Conservation (phyloP, 2,329 filamentous ascomycete species). For the Aspergillus oerlinghausenensis region DNA sequence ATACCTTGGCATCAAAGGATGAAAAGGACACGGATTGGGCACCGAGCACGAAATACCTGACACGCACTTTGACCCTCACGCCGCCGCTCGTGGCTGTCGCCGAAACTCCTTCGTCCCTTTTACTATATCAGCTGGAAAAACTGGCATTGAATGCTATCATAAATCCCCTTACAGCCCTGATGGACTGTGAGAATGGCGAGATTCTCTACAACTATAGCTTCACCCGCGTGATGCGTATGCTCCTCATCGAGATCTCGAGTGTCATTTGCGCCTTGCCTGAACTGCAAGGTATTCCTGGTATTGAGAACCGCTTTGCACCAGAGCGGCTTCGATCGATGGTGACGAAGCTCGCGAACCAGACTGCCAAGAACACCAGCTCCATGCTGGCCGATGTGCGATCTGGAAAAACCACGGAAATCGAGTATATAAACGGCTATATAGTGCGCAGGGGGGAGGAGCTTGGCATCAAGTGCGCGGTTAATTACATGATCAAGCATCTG, state of each 20-base stretch:
- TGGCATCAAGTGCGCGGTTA: constrained; percentile 67
- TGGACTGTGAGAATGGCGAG: constrained; percentile 70
- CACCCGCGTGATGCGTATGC: constrained; percentile 61
- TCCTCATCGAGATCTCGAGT: constrained; percentile 68
- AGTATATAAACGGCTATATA: constrained; percentile 87
- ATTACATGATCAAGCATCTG: constrained; percentile 67
- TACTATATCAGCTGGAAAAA: constrained; percentile 72
- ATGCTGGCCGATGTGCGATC: constrained; percentile 64
- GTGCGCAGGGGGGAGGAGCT: constrained; percentile 66
- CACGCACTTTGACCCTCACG: constrained; percentile 59
- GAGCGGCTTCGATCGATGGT: constrained; percentile 60
- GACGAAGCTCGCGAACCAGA: constrained; percentile 50
- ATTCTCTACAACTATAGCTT: constrained; percentile 64
- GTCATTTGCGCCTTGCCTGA: constrained; percentile 75
- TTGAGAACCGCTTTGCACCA: constrained; percentile 56
- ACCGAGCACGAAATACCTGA: constrained; percentile 53
- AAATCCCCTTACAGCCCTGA: constrained; percentile 74
- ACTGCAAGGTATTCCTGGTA: constrained; percentile 56
- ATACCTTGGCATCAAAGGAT: constrained; percentile 11
- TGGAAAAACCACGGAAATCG: constrained; percentile 67
- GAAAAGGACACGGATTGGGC: constrained; percentile 28
- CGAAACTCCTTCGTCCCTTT: constrained; percentile 57
- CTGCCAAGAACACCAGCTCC: constrained; percentile 55
- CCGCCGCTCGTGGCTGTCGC: constrained; percentile 59
- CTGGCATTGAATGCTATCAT: constrained; percentile 71